Conservation (phyloP, 148 eudicot species). For the Rhododendron ferrugineum region DNA sequence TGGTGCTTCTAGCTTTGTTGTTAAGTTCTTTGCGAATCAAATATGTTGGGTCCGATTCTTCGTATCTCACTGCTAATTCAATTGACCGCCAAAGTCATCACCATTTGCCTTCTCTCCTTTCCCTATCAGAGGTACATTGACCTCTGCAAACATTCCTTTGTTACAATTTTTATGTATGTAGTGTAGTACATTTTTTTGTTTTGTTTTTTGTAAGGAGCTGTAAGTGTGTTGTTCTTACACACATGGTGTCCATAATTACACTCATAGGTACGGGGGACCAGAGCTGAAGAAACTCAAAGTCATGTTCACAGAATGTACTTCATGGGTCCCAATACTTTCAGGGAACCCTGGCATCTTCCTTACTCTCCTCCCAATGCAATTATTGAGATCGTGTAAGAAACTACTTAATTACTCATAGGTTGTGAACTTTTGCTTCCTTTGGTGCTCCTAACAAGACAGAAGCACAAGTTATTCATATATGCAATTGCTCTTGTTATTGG, state of each 20-base stretch:
- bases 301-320: conserved; percentile 84
- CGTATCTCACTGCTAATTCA: conserved; percentile 33
- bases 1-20: conserved; percentile 42
- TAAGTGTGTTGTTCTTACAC: too few relatives aligned
- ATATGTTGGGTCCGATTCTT: conserved; percentile 48
- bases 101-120: conserved; percentile 66
- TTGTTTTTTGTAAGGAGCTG: background rate
- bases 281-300: conserved; percentile 73
- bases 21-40: conserved; percentile 54
- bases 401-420: background rate
- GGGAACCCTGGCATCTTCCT: conserved; percentile 96
- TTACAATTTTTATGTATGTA: background rate
- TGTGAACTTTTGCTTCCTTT: background rate
- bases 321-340: conserved; percentile 82
- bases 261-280: conserved; percentile 60
- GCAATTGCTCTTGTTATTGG: background rate
- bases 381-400: conserved; percentile 74
- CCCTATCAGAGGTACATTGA: conserved; percentile 64
- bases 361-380: conserved; percentile 76
- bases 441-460: background rate
- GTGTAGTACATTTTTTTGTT: background rate
- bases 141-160: background rate
- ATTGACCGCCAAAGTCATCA: conserved; percentile 43
- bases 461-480: background rate
- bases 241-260: background rate